Evolutionary conservation across 306 rosid species (phyloP), one percentile per base, ranked within the genome.

Genomic region (Sicyos baderoa): DNA sequence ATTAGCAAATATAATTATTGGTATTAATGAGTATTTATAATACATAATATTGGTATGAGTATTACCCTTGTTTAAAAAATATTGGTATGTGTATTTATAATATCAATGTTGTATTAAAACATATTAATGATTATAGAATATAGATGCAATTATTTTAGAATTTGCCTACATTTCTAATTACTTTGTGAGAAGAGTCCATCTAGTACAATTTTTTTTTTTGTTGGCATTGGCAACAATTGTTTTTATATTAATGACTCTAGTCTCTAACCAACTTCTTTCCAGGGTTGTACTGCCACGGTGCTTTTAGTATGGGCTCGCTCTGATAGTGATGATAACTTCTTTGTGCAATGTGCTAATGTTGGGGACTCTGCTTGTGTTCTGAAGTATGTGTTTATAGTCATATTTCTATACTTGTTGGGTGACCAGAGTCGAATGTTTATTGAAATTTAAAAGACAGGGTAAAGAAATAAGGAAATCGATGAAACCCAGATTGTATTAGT

Each of bases 281-380:
- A 94, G 99, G 99, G 99, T 63, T 94, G 99, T 84, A 94, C 99
- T 65, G 97, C 99, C 18, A 94, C 99, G 45, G 80, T 90, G 77
- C 96, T 94, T 80, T 85, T 94, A 77, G 92, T 90, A 66, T 94
- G 99, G 99, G 62, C 83, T 25, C 29, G 29, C 2, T 25, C 29
- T 70, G 89, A 88, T 73, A 72, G 71, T 72, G 54, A 75, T 67
- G 82, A 75, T 48, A 88, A 83, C 40, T 88, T 84, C 79, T 90
- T 82, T 83, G 95, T 82, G 19, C 99, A 94, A 78, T 90, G 97
- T 84, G 99, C 99, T 64, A 94, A 94, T 79, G 87, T 94, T 65
- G 99, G 99, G 75, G 99, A 94, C 78, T 94, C 99, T 32, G 76
- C 86, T 66, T 90, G 99, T 72, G 76, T 88, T 73, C 76, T 94